Percentiles rank a stretch among this genome's conserved stretches.
Evolutionary conservation across 1,139 yeast genomes (phyloP).

Genomic region (Protomyces pachydermus): DNA sequence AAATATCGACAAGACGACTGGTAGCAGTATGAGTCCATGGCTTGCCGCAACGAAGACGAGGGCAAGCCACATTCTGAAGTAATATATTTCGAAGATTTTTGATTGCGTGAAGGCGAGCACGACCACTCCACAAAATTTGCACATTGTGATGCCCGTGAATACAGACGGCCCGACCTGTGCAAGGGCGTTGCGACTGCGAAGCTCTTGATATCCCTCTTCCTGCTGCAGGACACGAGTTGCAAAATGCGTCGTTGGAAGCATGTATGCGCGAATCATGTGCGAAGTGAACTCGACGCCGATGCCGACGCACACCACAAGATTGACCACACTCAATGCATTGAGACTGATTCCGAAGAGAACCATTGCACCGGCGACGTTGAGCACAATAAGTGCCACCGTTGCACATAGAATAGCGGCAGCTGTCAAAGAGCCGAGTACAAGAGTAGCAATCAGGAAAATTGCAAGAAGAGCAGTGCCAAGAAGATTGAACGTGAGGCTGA

Average conservation of each 20-base stretch:
- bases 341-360: slow-evolving; percentile 67
- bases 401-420: slow-evolving; percentile 54
- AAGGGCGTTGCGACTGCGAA: slow-evolving; percentile 58
- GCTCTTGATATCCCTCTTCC: slow-evolving; percentile 32
- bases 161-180: slow-evolving; percentile 80
- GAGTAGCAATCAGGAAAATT: slow-evolving; percentile 52
- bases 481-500: slow-evolving; percentile 53
- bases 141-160: slow-evolving; percentile 80
- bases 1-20: slow-evolving; percentile 59
- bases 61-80: slow-evolving; percentile 93
- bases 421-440: slow-evolving; percentile 62
- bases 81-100: slow-evolving; percentile 82
- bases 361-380: slow-evolving; percentile 77
- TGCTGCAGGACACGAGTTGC: slow-evolving; percentile 8
- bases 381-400: slow-evolving; percentile 60
- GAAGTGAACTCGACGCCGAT: slow-evolving; percentile 89
- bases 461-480: slow-evolving; percentile 53
- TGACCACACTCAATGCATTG: slow-evolving; percentile 86
- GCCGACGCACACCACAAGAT: slow-evolving; percentile 83
- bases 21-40: slow-evolving; percentile 74
- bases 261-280: slow-evolving; percentile 76
- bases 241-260: slow-evolving; percentile 40
- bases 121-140: slow-evolving; percentile 79
- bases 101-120: slow-evolving; percentile 83
- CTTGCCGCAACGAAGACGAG: slow-evolving; percentile 69